Evolutionary conservation across 306 rosid genomes (phyloP).

Genomic region (Mucuna pruriens): DNA sequence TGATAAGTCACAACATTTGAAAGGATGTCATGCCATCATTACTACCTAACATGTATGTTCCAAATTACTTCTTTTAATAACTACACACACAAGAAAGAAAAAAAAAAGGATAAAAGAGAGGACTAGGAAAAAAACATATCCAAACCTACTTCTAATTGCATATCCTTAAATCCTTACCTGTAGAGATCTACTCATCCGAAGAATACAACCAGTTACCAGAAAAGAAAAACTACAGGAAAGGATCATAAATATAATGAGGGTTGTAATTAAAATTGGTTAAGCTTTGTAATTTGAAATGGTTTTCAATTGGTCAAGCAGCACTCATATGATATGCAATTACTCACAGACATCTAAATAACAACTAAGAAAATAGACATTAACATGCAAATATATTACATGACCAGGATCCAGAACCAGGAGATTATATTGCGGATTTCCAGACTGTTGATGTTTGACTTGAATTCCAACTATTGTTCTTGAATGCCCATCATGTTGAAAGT

Average conservation of each 20-base stretch:
- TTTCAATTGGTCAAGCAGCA: constrained; percentile 5
- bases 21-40: constrained; percentile 25
- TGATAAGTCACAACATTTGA: constrained; percentile 36
- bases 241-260: constrained; percentile 1
- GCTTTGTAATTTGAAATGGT: background rate
- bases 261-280: constrained; percentile 13
- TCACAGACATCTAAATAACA: constrained; percentile 2
- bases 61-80: constrained; percentile 1
- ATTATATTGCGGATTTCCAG: constrained; percentile 55
- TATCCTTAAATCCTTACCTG: background rate
- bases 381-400: constrained; percentile 61
- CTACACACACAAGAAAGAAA: background rate
- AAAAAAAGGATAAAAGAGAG: background rate
- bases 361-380: constrained; percentile 30
- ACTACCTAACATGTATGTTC: constrained; percentile 27
- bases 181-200: background rate
- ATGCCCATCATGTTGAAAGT: constrained; percentile 95
- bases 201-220: constrained; percentile 21
- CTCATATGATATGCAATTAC: constrained; percentile 22
- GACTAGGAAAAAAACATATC: constrained; percentile 25
- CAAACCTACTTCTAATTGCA: constrained; percentile 18
- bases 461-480: constrained; percentile 91
- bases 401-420: constrained; percentile 86
- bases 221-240: constrained; percentile 11
- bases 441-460: constrained; percentile 65